A percentile compares a stretch with the other conserved stretches of the same genome.
Evolutionary conservation across 1,284 basidiomycete species (phyloP).

Genomic region (Cryptococcus sp.): DNA sequence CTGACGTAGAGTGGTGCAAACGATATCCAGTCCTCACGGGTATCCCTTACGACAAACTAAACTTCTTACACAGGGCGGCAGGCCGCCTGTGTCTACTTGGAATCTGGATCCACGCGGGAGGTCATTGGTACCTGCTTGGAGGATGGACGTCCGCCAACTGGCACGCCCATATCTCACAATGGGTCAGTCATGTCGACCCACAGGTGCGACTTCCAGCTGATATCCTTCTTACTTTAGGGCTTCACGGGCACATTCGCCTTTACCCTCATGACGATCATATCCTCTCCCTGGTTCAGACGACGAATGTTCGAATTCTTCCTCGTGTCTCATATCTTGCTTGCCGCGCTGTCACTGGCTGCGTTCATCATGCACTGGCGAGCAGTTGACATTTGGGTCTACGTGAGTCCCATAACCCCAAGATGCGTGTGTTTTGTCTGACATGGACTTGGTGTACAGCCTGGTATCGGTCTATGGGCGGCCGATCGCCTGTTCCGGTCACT

Average conservation of each 20-base stretch:
- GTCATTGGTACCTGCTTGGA: conserved; percentile 22
- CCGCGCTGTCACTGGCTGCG: conserved; percentile 29
- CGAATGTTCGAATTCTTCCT: conserved; percentile 59
- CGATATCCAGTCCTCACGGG: conserved; percentile 60
- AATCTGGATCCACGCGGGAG: conserved; percentile 38
- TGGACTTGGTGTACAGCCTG: conserved; percentile 58
- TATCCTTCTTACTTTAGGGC: conserved; percentile 32
- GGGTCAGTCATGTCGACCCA: conserved; percentile 22
- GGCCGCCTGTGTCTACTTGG: conserved; percentile 37
- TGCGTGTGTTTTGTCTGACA: neutral
- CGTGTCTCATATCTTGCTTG: conserved; percentile 56
- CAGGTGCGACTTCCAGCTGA: conserved; percentile 6
- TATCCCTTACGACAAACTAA: conserved; percentile 61
- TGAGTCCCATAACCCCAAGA: conserved; percentile 13
- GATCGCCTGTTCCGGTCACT: conserved; percentile 62
- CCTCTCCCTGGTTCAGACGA: conserved; percentile 53
- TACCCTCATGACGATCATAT: conserved; percentile 54
- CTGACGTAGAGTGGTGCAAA: neutral
- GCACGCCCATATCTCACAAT: conserved; percentile 20
- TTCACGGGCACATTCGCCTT: conserved; percentile 52
- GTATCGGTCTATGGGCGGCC: conserved; percentile 65
- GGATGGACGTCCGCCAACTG: conserved; percentile 18
- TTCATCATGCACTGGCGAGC: conserved; percentile 38
- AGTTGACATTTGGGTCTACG: conserved; percentile 32
- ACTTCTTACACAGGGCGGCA: conserved; percentile 44